Evolutionary conservation across 2,329 filamentous ascomycete species (phyloP), one percentile per base, ranked within the genome.

Genomic region (Fusarium scirpi): DNA sequence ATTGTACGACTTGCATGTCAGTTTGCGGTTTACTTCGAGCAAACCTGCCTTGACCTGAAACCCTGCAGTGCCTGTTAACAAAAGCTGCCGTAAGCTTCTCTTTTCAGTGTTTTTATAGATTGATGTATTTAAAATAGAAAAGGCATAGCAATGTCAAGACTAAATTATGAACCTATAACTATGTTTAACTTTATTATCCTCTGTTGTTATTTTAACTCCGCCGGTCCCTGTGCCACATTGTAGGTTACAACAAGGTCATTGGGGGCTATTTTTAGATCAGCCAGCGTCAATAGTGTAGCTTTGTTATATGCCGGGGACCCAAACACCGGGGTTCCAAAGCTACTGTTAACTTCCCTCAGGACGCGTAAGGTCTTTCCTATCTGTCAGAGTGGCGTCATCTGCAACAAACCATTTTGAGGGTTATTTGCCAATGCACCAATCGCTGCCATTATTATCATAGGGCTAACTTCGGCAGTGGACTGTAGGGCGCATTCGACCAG

Each of bases 181-280:
- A 1, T 18, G 8, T 34, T 34, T 34, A 2, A n/a, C 16, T n/a
- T 0, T 11, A 11, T 6, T 11, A 2, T 4, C 0, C 3, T 18
- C 5, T 34, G 5, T 34, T 18, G 2, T 34, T 16, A 34, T 5
- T 18, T 34, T 2, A 18, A 9, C 32, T 6, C 8, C 32, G 9
- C 32, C 8, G 5, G 5, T 34, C 8, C 16, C 5, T 18, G 16
- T 10, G 16, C 9, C 8, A 34, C 1, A 5, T 8, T 34, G 16
- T 18, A 10, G 15, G 8, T 3, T 3, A 18, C 32, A 6, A 16
- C 2, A 34, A 18, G 16, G 32, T 18, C 1, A 18, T 34, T 34
- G 32, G 16, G 8, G 16, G 16, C 16, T 38, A 38, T 38, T 38
- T 38, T 38, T 38, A n/a, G 32, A 9, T 38, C 5, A 5, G 5